phyloP scores from a whole-genome alignment of 2,329 filamentous ascomycete genomes.

The Hymenoscyphus infarciens region DNA sequence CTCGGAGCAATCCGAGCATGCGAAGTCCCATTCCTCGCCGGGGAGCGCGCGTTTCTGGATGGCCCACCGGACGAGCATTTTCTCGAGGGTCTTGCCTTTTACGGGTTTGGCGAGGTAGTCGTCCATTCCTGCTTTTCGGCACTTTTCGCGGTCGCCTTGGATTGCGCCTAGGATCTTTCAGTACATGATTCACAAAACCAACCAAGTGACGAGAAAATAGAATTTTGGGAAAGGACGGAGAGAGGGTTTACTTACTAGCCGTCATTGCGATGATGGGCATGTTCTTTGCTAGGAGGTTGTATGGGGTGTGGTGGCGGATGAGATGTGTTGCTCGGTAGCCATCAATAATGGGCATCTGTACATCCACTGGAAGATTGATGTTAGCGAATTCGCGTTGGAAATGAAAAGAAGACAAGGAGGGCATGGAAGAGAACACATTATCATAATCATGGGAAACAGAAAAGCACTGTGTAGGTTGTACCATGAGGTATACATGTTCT shows the following conservation, averaged over 20 bases:
- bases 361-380: constrained; percentile 50
- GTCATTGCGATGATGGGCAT: constrained; percentile 82
- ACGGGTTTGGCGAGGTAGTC: constrained; percentile 74
- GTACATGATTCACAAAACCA: background rate
- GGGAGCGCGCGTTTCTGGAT: constrained; percentile 37
- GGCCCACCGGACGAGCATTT: constrained; percentile 69
- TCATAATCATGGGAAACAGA: no score
- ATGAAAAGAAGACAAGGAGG: no score
- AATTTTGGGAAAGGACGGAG: background rate
- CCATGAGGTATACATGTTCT: no score
- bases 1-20: constrained; percentile 28
- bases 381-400: background rate
- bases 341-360: constrained; percentile 73
- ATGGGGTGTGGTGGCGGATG: constrained; percentile 64
- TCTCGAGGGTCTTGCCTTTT: constrained; percentile 63
- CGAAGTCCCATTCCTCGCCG: constrained; percentile 14
- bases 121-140: constrained; percentile 70
- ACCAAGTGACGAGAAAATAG: no score
- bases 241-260: constrained; percentile 38
- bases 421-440: no score
- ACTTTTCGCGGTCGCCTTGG: constrained; percentile 73
- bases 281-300: constrained; percentile 54
- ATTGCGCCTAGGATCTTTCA: constrained; percentile 53
- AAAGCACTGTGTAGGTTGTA: no score
- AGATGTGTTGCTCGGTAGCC: constrained; percentile 75